A percentile compares a stretch with the other conserved stretches of the same genome.
Evolutionary conservation across 371 early-diverging fungal species (phyloP).

Genomic region (Mortierella sp.): DNA sequence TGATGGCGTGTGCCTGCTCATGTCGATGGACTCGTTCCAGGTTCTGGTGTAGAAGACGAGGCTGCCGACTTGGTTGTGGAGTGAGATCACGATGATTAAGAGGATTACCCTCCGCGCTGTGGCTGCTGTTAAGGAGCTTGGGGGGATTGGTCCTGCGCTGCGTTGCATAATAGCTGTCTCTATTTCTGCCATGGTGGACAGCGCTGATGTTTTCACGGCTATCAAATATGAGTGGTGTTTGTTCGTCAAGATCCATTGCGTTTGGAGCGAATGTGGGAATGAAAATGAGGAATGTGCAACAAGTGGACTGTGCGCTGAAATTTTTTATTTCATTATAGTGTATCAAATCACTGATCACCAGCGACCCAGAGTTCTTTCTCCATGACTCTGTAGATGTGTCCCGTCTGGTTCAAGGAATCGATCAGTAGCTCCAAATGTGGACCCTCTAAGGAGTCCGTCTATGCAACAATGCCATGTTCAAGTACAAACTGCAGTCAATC

Average conservation of each 20-base stretch:
- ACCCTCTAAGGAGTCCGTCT: constrained; percentile 51
- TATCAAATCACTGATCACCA: constrained; percentile 12
- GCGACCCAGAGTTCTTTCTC: constrained; percentile 54
- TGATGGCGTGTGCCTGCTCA: constrained; percentile 37
- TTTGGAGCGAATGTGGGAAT: neutral
- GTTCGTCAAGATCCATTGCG: constrained; percentile 24
- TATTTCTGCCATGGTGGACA: constrained; percentile 6
- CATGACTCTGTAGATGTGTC: constrained; percentile 40
- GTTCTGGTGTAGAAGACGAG: constrained; percentile 15
- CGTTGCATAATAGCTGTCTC: constrained; percentile 10
- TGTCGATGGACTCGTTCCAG: constrained; percentile 21
- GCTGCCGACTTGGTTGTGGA: constrained; percentile 10
- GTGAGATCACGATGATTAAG: neutral
- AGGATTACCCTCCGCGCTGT: neutral
- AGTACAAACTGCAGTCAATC: too few relatives aligned
- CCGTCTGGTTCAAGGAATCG: constrained; percentile 54
- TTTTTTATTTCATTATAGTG: constrained; percentile 9
- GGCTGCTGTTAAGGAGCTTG: too few relatives aligned
- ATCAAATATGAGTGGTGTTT: constrained; percentile 35
- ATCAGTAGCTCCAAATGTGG: constrained; percentile 48
- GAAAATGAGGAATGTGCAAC: neutral
- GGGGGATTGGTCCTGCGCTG: neutral
- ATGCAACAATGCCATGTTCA: too few relatives aligned
- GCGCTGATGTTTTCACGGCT: constrained; percentile 18
- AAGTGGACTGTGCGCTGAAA: neutral